Evolutionary conservation across 192 early-diverging fungal genomes (phyloP), one percentile per base, ranked within the genome.

Genomic region (Mortierella alpina): DNA sequence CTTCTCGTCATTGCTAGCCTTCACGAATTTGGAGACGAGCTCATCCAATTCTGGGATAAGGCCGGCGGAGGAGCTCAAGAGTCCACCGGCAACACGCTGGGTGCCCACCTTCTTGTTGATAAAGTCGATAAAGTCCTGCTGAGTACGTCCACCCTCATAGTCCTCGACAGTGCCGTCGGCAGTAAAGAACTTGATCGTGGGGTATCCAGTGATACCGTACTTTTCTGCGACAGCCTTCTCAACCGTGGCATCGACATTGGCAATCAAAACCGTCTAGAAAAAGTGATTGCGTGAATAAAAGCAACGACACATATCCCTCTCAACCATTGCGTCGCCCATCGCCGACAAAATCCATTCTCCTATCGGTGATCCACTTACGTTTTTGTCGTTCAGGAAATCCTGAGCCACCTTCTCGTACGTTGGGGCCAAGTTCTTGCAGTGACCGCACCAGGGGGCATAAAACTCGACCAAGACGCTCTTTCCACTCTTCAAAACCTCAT

Each of bases 361-460:
- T 20, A 1, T n/a, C 53, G 7, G 8, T 55, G 53, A 8, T 2
- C 11, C n/a, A 15, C 79, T 68, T 80, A 93, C 92, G 67, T 95
- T 90, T 10, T 90, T 75, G 71, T 98, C 97, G 67, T 89, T 92
- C 68, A 92, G 82, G 83, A 93, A 99, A 50, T 88, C 87, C 82
- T 91, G 83, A 22, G 95, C 96, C 41, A 99, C 90, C 82, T 97
- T 95, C 60, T 97, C 96, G 69, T 96, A 99, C 49, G 89, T 95
- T 44, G 97, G 97, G 45, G 96, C 96, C 60, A 90, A 62, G 54
- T 49, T 89, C 66, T 89, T 89, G 83, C 88, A 96, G 84, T 96
- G 95, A 15, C 95, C 95, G 82, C 94, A 97, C 94, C 95, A 97
- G 13, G 92, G 92, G n/a, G 96, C 97, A 84, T 92, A 97, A 78